Evolutionary conservation across 805 yeast genomes (phyloP).

Genomic region (Jamesozyma lodderae): DNA sequence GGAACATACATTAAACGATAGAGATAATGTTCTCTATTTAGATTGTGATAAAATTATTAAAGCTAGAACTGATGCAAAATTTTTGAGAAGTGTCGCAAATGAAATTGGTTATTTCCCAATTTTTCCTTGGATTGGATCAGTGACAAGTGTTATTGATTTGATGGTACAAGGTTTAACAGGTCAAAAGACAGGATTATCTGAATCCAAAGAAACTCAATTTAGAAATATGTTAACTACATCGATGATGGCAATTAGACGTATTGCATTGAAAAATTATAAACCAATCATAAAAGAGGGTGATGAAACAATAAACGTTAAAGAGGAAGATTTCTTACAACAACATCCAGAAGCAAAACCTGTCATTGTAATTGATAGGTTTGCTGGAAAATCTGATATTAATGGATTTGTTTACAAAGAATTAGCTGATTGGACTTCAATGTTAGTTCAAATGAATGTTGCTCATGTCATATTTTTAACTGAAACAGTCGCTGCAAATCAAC

Average conservation of each 20-base stretch:
- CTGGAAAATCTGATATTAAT: slow-evolving; percentile 49
- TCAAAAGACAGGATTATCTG: slow-evolving; percentile 84
- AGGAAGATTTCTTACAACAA: slow-evolving; percentile 74
- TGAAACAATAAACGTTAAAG: slow-evolving; percentile 38
- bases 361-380: slow-evolving; percentile 68
- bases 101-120: slow-evolving; percentile 89
- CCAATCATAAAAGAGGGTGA: slow-evolving; percentile 27
- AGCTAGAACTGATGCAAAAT: slow-evolving; percentile 62
- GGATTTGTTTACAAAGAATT: slow-evolving; percentile 62
- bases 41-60: slow-evolving; percentile 75
- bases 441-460: slow-evolving; percentile 71
- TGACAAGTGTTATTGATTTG: slow-evolving; percentile 72
- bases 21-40: slow-evolving; percentile 54
- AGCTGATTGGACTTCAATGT: slow-evolving; percentile 81
- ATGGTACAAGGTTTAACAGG: slow-evolving; percentile 88
- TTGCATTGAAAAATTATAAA: slow-evolving; percentile 42
- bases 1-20: slow-evolving; percentile 51
- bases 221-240: slow-evolving; percentile 71
- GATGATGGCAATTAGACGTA: slow-evolving; percentile 60
- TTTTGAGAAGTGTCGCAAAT: slow-evolving; percentile 57
- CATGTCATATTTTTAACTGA: slow-evolving; percentile 85
- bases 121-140: slow-evolving; percentile 82
- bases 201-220: slow-evolving; percentile 70
- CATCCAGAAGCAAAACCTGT: slow-evolving; percentile 84
- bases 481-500: slow-evolving; percentile 68